Evolutionary conservation across 2,329 filamentous ascomycete species (phyloP).

Genomic region (Paradendryphiella salina): DNA sequence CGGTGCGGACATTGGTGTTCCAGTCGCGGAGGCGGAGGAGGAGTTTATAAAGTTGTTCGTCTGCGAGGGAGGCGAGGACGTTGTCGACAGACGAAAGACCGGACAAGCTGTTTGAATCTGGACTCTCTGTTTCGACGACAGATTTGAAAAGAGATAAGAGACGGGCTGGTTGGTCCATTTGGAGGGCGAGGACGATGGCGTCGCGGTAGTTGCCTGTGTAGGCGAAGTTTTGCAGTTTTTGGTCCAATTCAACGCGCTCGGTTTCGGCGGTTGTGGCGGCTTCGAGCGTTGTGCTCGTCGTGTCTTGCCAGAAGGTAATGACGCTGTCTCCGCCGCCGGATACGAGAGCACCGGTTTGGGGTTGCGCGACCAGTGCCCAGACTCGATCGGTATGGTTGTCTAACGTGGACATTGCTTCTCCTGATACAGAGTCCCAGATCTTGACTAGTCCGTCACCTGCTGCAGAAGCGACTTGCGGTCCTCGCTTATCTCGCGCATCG

Average conservation of each 20-base stretch:
- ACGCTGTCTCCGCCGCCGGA: constrained; percentile 92
- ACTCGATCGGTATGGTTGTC: constrained; percentile 97
- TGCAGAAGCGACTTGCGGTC: constrained; percentile 77
- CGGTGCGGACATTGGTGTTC: constrained; percentile 93
- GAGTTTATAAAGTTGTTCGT: constrained; percentile 83
- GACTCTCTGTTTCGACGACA: constrained; percentile 67
- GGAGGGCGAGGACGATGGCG: constrained; percentile 86
- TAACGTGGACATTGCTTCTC: constrained; percentile 84
- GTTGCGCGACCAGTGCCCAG: constrained; percentile 79
- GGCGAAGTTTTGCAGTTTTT: constrained; percentile 91
- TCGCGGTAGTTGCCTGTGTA: constrained; percentile 85
- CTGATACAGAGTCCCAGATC: constrained; percentile 86
- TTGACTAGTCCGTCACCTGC: constrained; percentile 95
- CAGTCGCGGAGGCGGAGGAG: constrained; percentile 86
- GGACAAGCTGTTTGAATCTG: constrained; percentile 65
- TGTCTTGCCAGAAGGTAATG: constrained; percentile 95
- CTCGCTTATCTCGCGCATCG: constrained; percentile 55
- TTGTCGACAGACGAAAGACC: constrained; percentile 74
- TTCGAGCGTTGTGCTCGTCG: constrained; percentile 76
- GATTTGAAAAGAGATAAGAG: constrained; percentile 81
- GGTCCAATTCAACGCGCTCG: constrained; percentile 87
- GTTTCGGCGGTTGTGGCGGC: constrained; percentile 74
- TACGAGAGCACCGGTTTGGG: constrained; percentile 68
- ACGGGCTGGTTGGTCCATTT: constrained; percentile 90
- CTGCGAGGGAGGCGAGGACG: constrained; percentile 75